These are phyloP conservation scores for Hibiscus syriacus DNA, from an alignment of 345 rosid genomes.

Conservation along the genomic window DNA sequence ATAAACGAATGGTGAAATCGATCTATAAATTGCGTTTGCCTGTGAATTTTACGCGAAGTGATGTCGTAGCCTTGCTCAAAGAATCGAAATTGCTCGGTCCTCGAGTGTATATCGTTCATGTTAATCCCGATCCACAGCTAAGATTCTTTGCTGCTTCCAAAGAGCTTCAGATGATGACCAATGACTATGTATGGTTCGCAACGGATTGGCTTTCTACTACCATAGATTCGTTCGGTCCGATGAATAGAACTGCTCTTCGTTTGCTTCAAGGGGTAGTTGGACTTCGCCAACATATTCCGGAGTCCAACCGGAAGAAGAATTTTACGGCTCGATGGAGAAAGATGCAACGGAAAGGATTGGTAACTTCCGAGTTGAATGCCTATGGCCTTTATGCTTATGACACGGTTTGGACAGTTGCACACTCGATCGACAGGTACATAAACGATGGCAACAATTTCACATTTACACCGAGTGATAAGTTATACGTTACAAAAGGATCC, in stretches of 20 bases:
- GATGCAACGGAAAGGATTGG: slow-evolving; percentile 39
- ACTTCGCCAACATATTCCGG: slow-evolving; percentile 62
- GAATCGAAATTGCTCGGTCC: slow-evolving; percentile 45
- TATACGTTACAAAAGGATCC: slow-evolving; percentile 21
- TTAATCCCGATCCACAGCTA: slow-evolving; percentile 55
- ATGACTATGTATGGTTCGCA: slow-evolving; percentile 66
- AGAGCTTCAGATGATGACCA: slow-evolving; percentile 66
- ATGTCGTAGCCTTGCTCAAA: slow-evolving; percentile 34
- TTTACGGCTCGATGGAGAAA: slow-evolving; percentile 42
- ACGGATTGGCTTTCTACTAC: slow-evolving; percentile 89
- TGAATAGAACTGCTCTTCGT: slow-evolving; percentile 20
- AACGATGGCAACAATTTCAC: slow-evolving; percentile 41
- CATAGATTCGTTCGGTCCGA: slow-evolving; percentile 46
- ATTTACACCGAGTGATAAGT: slow-evolving; percentile 38
- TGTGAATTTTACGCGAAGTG: slow-evolving; percentile 27
- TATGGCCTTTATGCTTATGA: slow-evolving; percentile 79
- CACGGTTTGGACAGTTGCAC: slow-evolving; percentile 75
- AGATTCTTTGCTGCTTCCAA: slow-evolving; percentile 47
- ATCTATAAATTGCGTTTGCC: slow-evolving; percentile 52
- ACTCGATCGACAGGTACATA: slow-evolving; percentile 44
- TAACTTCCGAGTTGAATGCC: slow-evolving; percentile 38
- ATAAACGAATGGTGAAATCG: slow-evolving; percentile 36
- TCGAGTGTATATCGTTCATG: slow-evolving; percentile 74
- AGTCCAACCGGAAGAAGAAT: slow-evolving; percentile 37
- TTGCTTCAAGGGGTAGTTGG: slow-evolving; percentile 56